phyloP scores from a whole-genome alignment of 1,284 basidiomycete genomes.

The Boletus sp. region DNA sequence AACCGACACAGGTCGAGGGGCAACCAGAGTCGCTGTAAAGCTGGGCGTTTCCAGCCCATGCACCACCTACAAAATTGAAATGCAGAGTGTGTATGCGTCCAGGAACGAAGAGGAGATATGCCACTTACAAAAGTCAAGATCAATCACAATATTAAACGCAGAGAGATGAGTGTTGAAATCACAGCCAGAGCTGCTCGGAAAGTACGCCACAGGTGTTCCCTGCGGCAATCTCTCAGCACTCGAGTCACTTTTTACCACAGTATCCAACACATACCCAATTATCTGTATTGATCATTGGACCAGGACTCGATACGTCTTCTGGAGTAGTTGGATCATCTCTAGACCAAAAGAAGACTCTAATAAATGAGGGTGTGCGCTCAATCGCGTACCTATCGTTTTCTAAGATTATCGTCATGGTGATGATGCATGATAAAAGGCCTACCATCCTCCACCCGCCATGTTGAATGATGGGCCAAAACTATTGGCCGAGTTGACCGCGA shows the following conservation, averaged over 20 bases:
- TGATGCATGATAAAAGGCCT: background rate
- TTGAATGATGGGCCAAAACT: constrained; percentile 71
- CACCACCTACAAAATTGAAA: constrained; percentile 36
- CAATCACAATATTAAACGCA: constrained; percentile 29
- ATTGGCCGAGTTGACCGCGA: constrained; percentile 46
- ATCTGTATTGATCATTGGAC: constrained; percentile 24
- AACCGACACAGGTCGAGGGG: constrained; percentile 39
- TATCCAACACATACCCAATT: constrained; percentile 25
- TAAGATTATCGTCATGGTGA: background rate
- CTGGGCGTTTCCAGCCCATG: constrained; percentile 43
- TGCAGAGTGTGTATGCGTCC: no score
- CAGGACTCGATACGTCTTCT: constrained; percentile 21
- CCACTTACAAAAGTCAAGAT: constrained; percentile 31
- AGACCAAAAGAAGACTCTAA: constrained; percentile 33
- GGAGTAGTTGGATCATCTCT: constrained; percentile 21
- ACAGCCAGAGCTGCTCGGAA: constrained; percentile 25
- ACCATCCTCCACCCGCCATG: constrained; percentile 62
- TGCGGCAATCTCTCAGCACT: constrained; percentile 2
- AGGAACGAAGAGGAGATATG: no score
- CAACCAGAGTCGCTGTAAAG: constrained; percentile 38
- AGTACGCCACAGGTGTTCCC: constrained; percentile 31
- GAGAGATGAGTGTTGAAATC: constrained; percentile 25
- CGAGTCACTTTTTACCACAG: no score
- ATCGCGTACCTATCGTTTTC: constrained; percentile 32
- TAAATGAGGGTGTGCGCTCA: constrained; percentile 29